These are phyloP conservation scores for Penicillium sp. DNA, from an alignment of 2,329 filamentous ascomycete genomes.

Conservation along the genomic window DNA sequence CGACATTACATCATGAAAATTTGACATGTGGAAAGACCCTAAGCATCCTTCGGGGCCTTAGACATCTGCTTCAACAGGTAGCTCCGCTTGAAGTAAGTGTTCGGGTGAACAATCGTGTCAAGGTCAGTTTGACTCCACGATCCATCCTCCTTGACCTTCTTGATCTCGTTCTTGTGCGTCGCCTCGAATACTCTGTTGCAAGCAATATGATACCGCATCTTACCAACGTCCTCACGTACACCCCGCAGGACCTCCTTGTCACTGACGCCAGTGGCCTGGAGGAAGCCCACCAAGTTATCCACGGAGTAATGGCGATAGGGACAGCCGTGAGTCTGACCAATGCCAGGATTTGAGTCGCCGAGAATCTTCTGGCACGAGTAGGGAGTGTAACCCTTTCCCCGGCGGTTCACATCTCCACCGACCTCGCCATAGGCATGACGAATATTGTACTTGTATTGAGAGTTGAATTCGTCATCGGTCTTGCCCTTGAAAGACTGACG, in stretches of 20 bases:
- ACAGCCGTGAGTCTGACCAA: conserved; percentile 88
- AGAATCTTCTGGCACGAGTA: conserved; percentile 94
- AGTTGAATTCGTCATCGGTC: conserved; percentile 91
- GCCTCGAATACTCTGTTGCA: conserved; percentile 94
- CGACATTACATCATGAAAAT: conserved; percentile 44
- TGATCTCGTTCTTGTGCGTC: conserved; percentile 69
- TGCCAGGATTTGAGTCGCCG: conserved; percentile 74
- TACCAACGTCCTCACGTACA: conserved; percentile 80
- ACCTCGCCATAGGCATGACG: conserved; percentile 94
- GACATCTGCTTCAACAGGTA: conserved; percentile 76
- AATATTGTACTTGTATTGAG: conserved; percentile 94
- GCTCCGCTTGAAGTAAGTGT: conserved; percentile 94
- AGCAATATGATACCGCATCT: conserved; percentile 83
- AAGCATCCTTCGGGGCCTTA: conserved; percentile 44
- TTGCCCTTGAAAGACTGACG: conserved; percentile 73
- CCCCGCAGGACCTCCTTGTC: conserved; percentile 69
- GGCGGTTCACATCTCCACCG: conserved; percentile 78
- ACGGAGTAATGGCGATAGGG: conserved; percentile 85
- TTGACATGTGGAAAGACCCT: conserved; percentile 5
- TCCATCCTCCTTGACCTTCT: conserved; percentile 64
- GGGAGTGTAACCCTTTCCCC: conserved; percentile 78
- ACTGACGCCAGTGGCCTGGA: conserved; percentile 69
- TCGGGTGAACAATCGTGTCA: conserved; percentile 93
- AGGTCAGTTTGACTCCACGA: conserved; percentile 65
- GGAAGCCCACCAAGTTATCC: conserved; percentile 70